Evolutionary conservation across 345 rosid genomes (phyloP), one percentile per base, ranked within the genome.

Genomic region (Cochlearia excelsa): DNA sequence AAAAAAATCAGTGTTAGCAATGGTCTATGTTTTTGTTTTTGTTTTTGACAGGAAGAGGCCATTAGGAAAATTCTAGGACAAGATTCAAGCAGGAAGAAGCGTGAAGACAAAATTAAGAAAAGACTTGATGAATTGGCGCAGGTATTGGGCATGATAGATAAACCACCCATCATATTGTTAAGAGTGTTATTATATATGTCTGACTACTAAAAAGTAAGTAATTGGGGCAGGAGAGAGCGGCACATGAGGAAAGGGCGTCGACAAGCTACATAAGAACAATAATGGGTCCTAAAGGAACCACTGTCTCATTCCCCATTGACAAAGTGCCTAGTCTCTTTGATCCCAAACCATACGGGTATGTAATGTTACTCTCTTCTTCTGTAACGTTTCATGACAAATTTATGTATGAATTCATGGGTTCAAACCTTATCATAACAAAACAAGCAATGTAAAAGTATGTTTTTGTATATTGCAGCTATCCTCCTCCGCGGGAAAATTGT

Each of bases 41-140:
- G 54, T 37, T 46, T 66, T 33, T 57, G 67, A 52, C 72, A 93
- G 99, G 95, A 83, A 39, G 96, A 82, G 74, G 99, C 97, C 58
- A 90, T 90, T 30, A 76, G 85, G 54, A 94, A 90, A 82, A 90
- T 94, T 65, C 97, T 90, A 6, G 96, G 97, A 48, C 97, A 90
- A 76, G 96, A 87, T 76, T 90, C 99, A 7, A 78, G 61, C 72
- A 73, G 96, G 78, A 87, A 85, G 90, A 94, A 87, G 66, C 84
- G 87, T 46, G 97, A 85, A 73, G 92, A 80, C 43, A 84, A 89
- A 77, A 80, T 68, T 0, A 89, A 87, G 71, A 87, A 79, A 71
- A 89, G 86, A 26, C 95, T 65, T 51, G 96, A 85, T 73, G 99
- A 88, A 70, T 10, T 87, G 72, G 92, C 85, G 38, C 92, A 84